A percentile compares a stretch with the other conserved stretches of the same genome.
phyloP scores from a whole-genome alignment of 2,329 filamentous ascomycete genomes.

The Macrophomina pseudophaseolina region DNA sequence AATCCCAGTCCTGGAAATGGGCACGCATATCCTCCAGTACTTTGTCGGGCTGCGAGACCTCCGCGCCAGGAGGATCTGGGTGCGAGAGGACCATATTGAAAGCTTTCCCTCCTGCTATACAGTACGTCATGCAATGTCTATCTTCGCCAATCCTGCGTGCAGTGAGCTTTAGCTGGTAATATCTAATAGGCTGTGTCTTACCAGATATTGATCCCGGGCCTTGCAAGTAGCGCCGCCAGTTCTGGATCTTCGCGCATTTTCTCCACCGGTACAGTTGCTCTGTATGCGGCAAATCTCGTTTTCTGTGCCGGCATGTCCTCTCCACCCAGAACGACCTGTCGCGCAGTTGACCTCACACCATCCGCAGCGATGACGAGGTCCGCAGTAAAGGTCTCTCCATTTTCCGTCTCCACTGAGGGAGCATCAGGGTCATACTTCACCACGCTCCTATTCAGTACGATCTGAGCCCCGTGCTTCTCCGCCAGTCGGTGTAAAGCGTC shows the following conservation, averaged over 20 bases:
- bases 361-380: conserved; percentile 33
- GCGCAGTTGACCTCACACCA: conserved; percentile 57
- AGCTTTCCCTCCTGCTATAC: conserved; percentile 57
- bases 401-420: conserved; percentile 37
- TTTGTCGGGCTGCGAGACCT: conserved; percentile 57
- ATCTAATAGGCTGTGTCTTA: conserved; percentile 24
- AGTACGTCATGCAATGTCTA: conserved; percentile 55
- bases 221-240: conserved; percentile 31
- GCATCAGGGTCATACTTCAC: conserved; percentile 27
- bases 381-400: conserved; percentile 47
- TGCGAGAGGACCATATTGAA: conserved; percentile 69
- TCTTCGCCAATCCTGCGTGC: conserved; percentile 43
- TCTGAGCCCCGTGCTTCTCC: conserved; percentile 29
- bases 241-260: conserved; percentile 50
- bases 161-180: conserved; percentile 39
- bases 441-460: conserved; percentile 28
- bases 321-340: conserved; percentile 29
- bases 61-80: conserved; percentile 62
- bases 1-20: conserved; percentile 67
- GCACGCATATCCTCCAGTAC: conserved; percentile 64
- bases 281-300: conserved; percentile 67
- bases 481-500: conserved; percentile 30
- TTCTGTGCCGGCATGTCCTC: conserved; percentile 49
- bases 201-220: conserved; percentile 33
- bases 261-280: conserved; percentile 55